Conservation (phyloP, 2,329 filamentous ascomycete species). For the Monosporascus sp. region DNA sequence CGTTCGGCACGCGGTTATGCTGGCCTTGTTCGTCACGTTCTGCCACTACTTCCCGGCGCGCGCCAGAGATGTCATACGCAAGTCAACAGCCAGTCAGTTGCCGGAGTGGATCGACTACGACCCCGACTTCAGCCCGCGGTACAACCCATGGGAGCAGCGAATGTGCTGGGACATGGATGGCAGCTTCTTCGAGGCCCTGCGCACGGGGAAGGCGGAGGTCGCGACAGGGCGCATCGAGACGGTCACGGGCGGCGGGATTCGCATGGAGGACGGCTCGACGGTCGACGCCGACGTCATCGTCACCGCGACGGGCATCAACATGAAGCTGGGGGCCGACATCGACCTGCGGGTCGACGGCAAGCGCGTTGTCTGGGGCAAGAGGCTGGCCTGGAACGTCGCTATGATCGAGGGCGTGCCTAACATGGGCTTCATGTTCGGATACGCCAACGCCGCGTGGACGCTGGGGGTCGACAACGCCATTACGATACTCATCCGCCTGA, state of each 20-base stretch:
- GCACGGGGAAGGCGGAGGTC: constrained; percentile 38
- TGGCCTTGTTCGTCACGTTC: constrained; percentile 33
- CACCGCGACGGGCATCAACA: constrained; percentile 61
- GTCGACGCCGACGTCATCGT: constrained; percentile 63
- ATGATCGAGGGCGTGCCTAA: constrained; percentile 67
- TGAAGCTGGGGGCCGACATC: constrained; percentile 52
- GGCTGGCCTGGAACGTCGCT: constrained; percentile 57
- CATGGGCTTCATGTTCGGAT: constrained; percentile 55
- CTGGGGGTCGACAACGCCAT: constrained; percentile 54
- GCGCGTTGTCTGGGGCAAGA: constrained; percentile 39
- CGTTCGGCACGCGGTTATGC: neutral
- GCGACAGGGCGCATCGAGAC: constrained; percentile 49
- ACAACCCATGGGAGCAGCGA: constrained; percentile 69
- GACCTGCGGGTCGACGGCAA: constrained; percentile 49
- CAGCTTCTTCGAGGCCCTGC: constrained; percentile 50
- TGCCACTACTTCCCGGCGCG: constrained; percentile 46
- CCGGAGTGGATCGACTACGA: constrained; percentile 50
- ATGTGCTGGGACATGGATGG: constrained; percentile 60
- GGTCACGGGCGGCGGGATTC: constrained; percentile 43
- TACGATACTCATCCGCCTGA: constrained; percentile 42
- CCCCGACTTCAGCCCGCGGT: constrained; percentile 59
- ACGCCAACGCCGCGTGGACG: constrained; percentile 63
- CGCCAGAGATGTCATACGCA: constrained; percentile 43
- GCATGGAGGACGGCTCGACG: constrained; percentile 41
- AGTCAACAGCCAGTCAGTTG: constrained; percentile 41